A percentile compares a stretch with the other conserved stretches of the same genome.
Evolutionary conservation across 2,329 filamentous ascomycete species (phyloP).

Genomic region (Penicillium sp.): DNA sequence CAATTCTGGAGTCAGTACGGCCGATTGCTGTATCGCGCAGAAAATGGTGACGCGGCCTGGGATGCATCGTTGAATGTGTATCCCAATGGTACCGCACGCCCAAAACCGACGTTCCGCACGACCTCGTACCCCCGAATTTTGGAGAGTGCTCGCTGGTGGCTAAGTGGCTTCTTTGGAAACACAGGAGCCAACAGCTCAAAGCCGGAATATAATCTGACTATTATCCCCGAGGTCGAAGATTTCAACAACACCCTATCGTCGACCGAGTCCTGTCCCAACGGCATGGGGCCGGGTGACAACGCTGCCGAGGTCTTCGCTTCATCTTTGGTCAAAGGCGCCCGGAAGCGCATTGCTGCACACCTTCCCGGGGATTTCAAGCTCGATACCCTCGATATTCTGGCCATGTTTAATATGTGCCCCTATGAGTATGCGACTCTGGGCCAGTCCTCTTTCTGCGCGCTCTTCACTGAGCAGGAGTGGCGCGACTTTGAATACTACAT

Average conservation of each 20-base stretch:
- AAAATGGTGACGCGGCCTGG: slow-evolving; percentile 49
- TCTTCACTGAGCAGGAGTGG: slow-evolving; percentile 58
- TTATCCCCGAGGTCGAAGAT: slow-evolving; percentile 52
- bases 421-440: slow-evolving; percentile 55
- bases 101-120: slow-evolving; percentile 53
- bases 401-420: slow-evolving; percentile 54
- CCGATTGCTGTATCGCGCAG: slow-evolving; percentile 53
- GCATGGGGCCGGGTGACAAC: slow-evolving; percentile 21
- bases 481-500: slow-evolving; percentile 53
- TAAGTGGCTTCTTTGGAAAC: slow-evolving; percentile 40
- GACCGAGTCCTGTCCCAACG: slow-evolving; percentile 34
- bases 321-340: slow-evolving; percentile 47
- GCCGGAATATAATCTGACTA: slow-evolving; percentile 42
- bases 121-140: slow-evolving; percentile 57
- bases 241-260: slow-evolving; percentile 55
- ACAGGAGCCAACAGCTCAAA: slow-evolving; percentile 26
- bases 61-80: slow-evolving; percentile 41
- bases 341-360: slow-evolving; percentile 47
- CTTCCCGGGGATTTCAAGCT: slow-evolving; percentile 51
- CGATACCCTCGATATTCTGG: slow-evolving; percentile 51
- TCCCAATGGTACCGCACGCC: slow-evolving; percentile 48
- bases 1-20: slow-evolving; percentile 57
- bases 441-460: slow-evolving; percentile 52
- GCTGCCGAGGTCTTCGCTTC: slow-evolving; percentile 43
- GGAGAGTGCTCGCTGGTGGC: slow-evolving; percentile 49